These are phyloP conservation scores for Cladosporium sp. DNA, from an alignment of 2,329 filamentous ascomycete species.

Conservation along the genomic window DNA sequence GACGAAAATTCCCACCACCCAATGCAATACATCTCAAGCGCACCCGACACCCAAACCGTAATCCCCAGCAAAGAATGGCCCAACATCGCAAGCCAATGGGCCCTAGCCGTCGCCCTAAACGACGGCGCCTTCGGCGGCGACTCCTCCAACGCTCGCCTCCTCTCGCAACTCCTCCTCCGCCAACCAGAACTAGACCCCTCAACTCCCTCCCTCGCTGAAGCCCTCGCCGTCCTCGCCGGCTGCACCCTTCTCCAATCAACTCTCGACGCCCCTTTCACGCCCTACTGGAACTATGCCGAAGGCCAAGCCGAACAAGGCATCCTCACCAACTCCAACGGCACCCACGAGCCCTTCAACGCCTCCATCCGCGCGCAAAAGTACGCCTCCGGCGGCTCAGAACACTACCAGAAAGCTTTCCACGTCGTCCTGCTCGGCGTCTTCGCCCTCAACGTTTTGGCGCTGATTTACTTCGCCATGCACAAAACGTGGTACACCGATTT, in stretches of 20 bases:
- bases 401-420: slow-evolving; percentile 64
- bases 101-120: slow-evolving; percentile 35
- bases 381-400: slow-evolving; percentile 57
- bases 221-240: slow-evolving; percentile 63
- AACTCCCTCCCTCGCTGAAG: slow-evolving; percentile 67
- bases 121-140: slow-evolving; percentile 40
- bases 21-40: slow-evolving; percentile 51
- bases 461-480: slow-evolving; percentile 57
- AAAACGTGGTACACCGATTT: slow-evolving; percentile 69
- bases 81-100: slow-evolving; percentile 40
- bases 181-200: slow-evolving; percentile 41
- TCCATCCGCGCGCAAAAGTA: slow-evolving; percentile 63
- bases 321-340: slow-evolving; percentile 38
- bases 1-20: slow-evolving; percentile 48
- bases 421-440: slow-evolving; percentile 62
- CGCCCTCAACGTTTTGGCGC: slow-evolving; percentile 60
- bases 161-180: slow-evolving; percentile 41
- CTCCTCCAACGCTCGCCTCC: slow-evolving; percentile 40
- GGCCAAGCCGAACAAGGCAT: slow-evolving; percentile 12
- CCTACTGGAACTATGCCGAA: slow-evolving; percentile 40
- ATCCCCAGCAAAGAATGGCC: slow-evolving; percentile 39
- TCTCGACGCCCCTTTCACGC: slow-evolving; percentile 56
- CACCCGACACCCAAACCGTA: slow-evolving; percentile 46
- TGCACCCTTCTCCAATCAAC: slow-evolving; percentile 61
- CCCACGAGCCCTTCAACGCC: slow-evolving; percentile 59